These are phyloP conservation scores for Hyaloraphidium curvatum DNA, from an alignment of 192 early-diverging fungal genomes.

Conservation along the genomic window DNA sequence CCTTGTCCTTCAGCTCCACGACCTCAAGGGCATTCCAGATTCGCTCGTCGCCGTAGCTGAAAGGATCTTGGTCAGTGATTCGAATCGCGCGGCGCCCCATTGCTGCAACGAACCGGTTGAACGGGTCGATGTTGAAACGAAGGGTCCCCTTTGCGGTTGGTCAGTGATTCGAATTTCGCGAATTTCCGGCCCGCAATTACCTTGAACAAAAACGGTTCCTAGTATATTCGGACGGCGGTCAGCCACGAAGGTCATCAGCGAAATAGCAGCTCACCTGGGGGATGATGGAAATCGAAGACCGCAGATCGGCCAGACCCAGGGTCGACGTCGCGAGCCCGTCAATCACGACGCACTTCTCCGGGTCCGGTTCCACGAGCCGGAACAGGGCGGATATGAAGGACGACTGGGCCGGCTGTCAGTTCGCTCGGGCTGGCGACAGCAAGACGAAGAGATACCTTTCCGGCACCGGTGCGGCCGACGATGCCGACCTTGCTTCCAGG, in stretches of 20 bases:
- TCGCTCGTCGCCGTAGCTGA: neutral
- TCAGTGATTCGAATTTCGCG: no score
- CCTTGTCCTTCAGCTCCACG: neutral
- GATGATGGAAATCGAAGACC: neutral
- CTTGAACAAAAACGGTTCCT: neutral
- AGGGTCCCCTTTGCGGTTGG: no score
- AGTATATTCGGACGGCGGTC: no score
- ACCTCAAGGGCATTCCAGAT: constrained; percentile 3
- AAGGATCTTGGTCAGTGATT: no score
- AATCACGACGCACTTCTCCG: neutral
- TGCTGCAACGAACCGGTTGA: no score
- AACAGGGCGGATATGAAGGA: neutral
- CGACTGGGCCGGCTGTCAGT: constrained; percentile 1
- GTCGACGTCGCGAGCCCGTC: neutral
- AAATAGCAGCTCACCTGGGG: no score
- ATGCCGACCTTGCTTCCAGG: constrained; percentile 1
- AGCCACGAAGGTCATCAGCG: no score
- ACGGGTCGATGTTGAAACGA: constrained; percentile 5
- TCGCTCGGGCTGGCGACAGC: neutral
- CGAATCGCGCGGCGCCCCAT: no score
- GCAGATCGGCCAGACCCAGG: neutral
- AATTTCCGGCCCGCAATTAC: no score
- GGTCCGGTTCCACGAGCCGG: neutral
- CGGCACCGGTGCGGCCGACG: neutral
- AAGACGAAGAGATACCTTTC: neutral